Percentiles rank a stretch among this genome's conserved stretches.
These are phyloP conservation scores for Myriangium duriaei DNA, from an alignment of 2,329 filamentous ascomycete species.

Conservation along the genomic window DNA sequence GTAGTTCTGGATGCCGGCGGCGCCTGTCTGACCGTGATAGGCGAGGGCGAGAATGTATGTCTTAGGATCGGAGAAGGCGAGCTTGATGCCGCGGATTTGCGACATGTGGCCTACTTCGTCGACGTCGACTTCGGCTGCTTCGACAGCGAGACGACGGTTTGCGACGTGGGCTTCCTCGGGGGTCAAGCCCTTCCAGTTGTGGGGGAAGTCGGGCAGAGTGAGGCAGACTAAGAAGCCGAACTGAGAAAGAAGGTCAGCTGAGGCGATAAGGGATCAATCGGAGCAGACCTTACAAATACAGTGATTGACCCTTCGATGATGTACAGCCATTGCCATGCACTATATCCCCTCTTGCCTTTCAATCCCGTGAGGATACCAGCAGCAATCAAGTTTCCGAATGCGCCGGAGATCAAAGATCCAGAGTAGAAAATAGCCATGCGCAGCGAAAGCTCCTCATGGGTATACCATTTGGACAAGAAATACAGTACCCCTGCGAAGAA, in stretches of 20 bases:
- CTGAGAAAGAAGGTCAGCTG: conserved; percentile 39
- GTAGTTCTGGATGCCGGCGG: conserved; percentile 44
- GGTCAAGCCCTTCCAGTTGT: conserved; percentile 31
- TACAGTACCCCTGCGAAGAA: conserved; percentile 36
- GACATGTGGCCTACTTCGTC: conserved; percentile 37
- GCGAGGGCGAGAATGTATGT: conserved; percentile 37
- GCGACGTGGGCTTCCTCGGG: conserved; percentile 36
- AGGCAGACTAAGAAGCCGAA: conserved; percentile 22
- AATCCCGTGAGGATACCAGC: conserved; percentile 55
- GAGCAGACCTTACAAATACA: conserved; percentile 27
- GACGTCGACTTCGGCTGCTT: conserved; percentile 37
- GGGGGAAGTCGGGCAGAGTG: conserved; percentile 25
- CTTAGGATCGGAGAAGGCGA: conserved; percentile 39
- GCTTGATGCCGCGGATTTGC: conserved; percentile 37
- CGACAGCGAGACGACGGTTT: conserved; percentile 37
- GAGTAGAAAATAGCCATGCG: conserved; percentile 55
- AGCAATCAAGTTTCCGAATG: conserved; percentile 52
- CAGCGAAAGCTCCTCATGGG: conserved; percentile 53
- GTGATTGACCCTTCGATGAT: conserved; percentile 59
- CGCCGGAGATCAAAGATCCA: conserved; percentile 56
- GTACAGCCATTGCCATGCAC: conserved; percentile 51
- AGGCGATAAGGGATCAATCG: conserved; percentile 33
- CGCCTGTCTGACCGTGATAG: conserved; percentile 38
- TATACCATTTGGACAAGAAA: conserved; percentile 56
- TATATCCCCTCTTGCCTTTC: conserved; percentile 43